Percentiles rank a stretch among this genome's conserved stretches.
Conservation (phyloP, 2,329 filamentous ascomycete species). For the Penicillium sp. region DNA sequence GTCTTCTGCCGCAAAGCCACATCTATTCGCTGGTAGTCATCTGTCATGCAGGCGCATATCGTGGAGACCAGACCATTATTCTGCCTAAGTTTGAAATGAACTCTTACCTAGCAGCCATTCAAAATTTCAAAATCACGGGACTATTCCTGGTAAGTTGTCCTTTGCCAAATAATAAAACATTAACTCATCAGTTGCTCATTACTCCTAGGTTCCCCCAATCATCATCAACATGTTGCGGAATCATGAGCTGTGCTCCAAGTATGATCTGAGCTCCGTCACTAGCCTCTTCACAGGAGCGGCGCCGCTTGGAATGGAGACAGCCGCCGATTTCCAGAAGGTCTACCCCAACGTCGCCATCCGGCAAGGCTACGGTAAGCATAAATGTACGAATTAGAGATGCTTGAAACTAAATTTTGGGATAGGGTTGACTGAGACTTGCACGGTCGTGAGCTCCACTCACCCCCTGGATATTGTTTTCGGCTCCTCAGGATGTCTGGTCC, state of each 20-base stretch:
- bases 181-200: background rate
- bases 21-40: conserved; percentile 79
- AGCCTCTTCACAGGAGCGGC: conserved; percentile 76
- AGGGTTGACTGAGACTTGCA: conserved; percentile 78
- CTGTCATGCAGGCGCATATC: conserved; percentile 66
- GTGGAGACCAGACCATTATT: conserved; percentile 74
- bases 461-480: conserved; percentile 69
- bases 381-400: background rate
- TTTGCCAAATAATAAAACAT: background rate
- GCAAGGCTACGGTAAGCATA: conserved; percentile 69
- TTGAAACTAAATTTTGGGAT: background rate
- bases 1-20: conserved; percentile 78
- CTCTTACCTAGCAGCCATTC: conserved; percentile 66
- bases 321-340: conserved; percentile 63
- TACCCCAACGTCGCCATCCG: conserved; percentile 69
- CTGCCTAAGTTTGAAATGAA: conserved; percentile 74
- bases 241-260: conserved; percentile 63
- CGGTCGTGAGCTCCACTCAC: conserved; percentile 66
- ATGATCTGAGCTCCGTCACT: conserved; percentile 71
- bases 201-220: conserved; percentile 72
- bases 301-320: conserved; percentile 74
- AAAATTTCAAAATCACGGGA: conserved; percentile 69
- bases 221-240: conserved; percentile 76
- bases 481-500: conserved; percentile 72
- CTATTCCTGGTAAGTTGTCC: conserved; percentile 64